A percentile compares a stretch with the other conserved stretches of the same genome.
Conservation (phyloP, 2,329 filamentous ascomycete genomes). For the Aspergillus quadricinctus region DNA sequence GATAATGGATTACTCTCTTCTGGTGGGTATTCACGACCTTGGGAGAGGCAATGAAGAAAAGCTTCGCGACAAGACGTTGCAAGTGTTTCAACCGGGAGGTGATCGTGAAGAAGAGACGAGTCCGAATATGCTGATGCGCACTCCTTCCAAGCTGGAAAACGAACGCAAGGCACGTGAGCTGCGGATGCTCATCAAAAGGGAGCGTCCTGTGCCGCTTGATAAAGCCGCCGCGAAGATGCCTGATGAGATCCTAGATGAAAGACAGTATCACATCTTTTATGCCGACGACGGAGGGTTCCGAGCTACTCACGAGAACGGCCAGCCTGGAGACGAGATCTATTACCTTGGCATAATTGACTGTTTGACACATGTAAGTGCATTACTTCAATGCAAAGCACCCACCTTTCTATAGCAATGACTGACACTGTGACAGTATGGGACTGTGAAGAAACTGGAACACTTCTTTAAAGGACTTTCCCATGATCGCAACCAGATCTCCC, state of each 20-base stretch:
- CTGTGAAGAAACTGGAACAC: slow-evolving; percentile 91
- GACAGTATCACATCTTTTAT: slow-evolving; percentile 80
- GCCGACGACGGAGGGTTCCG: slow-evolving; percentile 88
- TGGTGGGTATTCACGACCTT: slow-evolving; percentile 90
- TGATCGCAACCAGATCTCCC: slow-evolving; percentile 83
- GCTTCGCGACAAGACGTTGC: slow-evolving; percentile 78
- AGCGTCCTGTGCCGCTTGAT: slow-evolving; percentile 90
- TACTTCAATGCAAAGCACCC: neutral
- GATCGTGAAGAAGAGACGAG: slow-evolving; percentile 60
- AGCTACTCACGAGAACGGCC: slow-evolving; percentile 86
- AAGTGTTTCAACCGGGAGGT: slow-evolving; percentile 88
- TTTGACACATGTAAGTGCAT: slow-evolving; percentile 75
- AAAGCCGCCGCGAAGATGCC: slow-evolving; percentile 82
- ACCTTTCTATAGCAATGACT: neutral
- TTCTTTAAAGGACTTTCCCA: slow-evolving; percentile 92
- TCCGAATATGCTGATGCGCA: slow-evolving; percentile 70
- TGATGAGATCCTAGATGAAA: slow-evolving; percentile 73
- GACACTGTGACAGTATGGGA: slow-evolving; percentile 65
- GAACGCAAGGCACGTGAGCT: slow-evolving; percentile 86
- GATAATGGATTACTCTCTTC: slow-evolving; percentile 98
- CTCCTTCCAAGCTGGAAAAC: slow-evolving; percentile 89
- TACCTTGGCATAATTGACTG: slow-evolving; percentile 99
- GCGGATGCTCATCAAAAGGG: slow-evolving; percentile 84
- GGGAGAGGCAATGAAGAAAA: slow-evolving; percentile 93
- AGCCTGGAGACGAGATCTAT: slow-evolving; percentile 85